A percentile compares a stretch with the other conserved stretches of the same genome.
phyloP scores from a whole-genome alignment of 2,329 filamentous ascomycete species.

The Sporothrix curviconia region DNA sequence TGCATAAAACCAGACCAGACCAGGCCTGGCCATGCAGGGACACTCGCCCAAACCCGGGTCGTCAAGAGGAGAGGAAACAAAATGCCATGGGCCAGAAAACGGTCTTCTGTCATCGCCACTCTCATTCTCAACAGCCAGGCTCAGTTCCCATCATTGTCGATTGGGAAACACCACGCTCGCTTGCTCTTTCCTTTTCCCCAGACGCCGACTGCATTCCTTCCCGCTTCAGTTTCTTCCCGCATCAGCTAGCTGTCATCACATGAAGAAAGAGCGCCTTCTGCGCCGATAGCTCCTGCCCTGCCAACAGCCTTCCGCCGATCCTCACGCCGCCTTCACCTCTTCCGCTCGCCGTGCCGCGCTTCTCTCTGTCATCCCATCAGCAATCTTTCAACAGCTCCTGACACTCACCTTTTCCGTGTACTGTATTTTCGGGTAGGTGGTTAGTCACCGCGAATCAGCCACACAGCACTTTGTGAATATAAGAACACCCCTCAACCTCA shows the following conservation, averaged over 20 bases:
- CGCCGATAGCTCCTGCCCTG: background rate
- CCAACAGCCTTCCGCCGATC: background rate
- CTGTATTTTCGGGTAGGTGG: too few relatives aligned
- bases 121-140: background rate
- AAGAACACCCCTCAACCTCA: too few relatives aligned
- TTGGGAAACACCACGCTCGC: background rate
- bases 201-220: background rate
- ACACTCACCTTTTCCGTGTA: too few relatives aligned
- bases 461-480: too few relatives aligned
- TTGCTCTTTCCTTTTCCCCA: background rate
- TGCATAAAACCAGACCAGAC: slow-evolving; percentile 6
- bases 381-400: too few relatives aligned
- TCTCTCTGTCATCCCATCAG: too few relatives aligned
- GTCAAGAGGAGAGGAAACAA: background rate
- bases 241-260: background rate
- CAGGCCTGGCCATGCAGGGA: slow-evolving; percentile 2
- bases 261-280: background rate
- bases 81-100: background rate
- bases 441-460: too few relatives aligned
- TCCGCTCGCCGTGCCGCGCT: too few relatives aligned
- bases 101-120: background rate
- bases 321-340: background rate
- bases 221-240: background rate
- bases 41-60: background rate
- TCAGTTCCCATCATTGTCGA: background rate